Evolutionary conservation across 2,329 filamentous ascomycete genomes (phyloP).

Genomic region (Phoma sp.): DNA sequence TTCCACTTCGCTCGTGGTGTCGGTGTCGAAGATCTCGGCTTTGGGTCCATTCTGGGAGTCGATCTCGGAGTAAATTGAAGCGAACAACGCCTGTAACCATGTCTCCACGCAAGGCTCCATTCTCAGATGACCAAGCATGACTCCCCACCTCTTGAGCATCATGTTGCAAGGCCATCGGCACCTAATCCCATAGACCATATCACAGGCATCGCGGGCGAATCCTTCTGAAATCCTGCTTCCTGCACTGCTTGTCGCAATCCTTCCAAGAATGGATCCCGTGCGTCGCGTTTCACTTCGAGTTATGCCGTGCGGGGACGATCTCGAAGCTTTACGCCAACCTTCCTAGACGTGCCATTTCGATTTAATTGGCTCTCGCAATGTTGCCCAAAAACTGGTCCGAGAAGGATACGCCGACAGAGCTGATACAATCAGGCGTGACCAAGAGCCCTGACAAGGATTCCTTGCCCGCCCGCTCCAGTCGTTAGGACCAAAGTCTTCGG

Average conservation of each 20-base stretch:
- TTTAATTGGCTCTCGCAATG: constrained; percentile 3
- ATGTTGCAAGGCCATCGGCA: constrained; percentile 8
- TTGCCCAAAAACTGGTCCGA: constrained; percentile 1
- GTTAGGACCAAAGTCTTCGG: not conserved
- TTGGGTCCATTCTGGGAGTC: constrained; percentile 14
- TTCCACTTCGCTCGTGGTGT: constrained; percentile 9
- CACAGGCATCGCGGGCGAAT: constrained; percentile 15
- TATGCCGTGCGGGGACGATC: constrained; percentile 14
- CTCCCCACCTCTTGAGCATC: constrained; percentile 19
- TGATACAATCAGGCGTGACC: constrained; percentile 3
- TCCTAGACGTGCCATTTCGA: constrained; percentile 2
- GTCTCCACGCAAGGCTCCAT: constrained; percentile 12
- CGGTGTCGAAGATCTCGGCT: constrained; percentile 18
- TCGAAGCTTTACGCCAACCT: constrained; percentile 8
- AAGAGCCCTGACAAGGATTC: constrained; percentile 4
- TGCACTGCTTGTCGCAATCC: constrained; percentile 10
- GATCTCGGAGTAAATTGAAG: constrained; percentile 20
- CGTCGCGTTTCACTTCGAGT: constrained; percentile 19
- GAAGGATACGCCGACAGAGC: not conserved
- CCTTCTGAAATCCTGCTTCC: constrained; percentile 13
- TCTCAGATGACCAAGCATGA: constrained; percentile 14
- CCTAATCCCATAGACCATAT: constrained; percentile 10
- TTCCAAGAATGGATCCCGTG: constrained; percentile 13
- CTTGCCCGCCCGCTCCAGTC: constrained; percentile 3
- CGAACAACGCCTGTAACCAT: constrained; percentile 12